Percentiles rank a stretch among this genome's conserved stretches.
Conservation (phyloP, 805 yeast species). For the Nakazawaea pomicola region DNA sequence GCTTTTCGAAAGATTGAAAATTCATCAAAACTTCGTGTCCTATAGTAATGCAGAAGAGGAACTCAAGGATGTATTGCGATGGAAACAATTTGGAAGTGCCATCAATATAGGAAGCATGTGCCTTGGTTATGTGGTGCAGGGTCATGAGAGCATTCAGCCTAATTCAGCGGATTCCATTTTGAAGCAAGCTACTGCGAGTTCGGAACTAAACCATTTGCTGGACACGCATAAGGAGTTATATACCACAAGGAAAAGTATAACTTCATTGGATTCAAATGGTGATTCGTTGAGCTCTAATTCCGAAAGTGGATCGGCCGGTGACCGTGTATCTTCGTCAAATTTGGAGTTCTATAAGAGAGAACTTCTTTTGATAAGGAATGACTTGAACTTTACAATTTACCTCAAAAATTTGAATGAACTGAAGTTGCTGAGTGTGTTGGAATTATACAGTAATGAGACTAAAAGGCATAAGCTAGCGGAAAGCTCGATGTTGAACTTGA, state of each 20-base stretch:
- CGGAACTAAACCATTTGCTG: slow-evolving; percentile 15
- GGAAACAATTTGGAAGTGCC: slow-evolving; percentile 27
- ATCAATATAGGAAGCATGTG: slow-evolving; percentile 31
- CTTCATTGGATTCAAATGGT: slow-evolving; percentile 2
- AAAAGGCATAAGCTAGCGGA: slow-evolving; percentile 17
- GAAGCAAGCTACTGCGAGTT: too few relatives aligned
- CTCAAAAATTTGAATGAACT: slow-evolving; percentile 35
- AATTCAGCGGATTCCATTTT: too few relatives aligned
- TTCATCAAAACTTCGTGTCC: slow-evolving; percentile 44
- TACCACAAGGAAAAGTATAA: slow-evolving; percentile 6
- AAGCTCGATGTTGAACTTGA: slow-evolving; percentile 22
- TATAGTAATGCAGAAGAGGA: slow-evolving; percentile 31
- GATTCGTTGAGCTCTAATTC: slow-evolving; percentile 2
- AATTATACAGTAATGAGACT: not conserved
- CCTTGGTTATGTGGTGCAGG: slow-evolving; percentile 17
- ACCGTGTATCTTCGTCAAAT: slow-evolving; percentile 17
- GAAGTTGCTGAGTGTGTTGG: slow-evolving; percentile 11
- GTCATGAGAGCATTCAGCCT: too few relatives aligned
- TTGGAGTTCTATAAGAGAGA: slow-evolving; percentile 53
- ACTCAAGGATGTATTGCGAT: slow-evolving; percentile 22
- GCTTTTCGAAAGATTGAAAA: slow-evolving; percentile 28
- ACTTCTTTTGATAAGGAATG: slow-evolving; percentile 50
- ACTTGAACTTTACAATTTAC: slow-evolving; percentile 54
- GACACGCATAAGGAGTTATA: slow-evolving; percentile 19
- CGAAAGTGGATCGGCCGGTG: not conserved